These are phyloP conservation scores for Solanum infundibuliforme DNA, from an alignment of 257 asterid genomes.

Conservation along the genomic window DNA sequence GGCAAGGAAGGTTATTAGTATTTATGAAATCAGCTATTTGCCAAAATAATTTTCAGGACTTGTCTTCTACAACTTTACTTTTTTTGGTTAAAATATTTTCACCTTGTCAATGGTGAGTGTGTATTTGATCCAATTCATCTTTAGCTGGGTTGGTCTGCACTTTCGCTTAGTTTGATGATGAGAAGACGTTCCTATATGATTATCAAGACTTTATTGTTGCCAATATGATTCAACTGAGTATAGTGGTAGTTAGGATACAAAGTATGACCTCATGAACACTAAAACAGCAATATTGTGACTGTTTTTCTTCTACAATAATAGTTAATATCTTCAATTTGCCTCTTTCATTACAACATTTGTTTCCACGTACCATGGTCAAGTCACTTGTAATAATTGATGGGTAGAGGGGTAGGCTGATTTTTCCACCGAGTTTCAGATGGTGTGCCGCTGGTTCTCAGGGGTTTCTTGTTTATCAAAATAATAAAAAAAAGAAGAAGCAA, in stretches of 20 bases:
- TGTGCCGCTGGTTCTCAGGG: neutral
- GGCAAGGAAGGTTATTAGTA: neutral
- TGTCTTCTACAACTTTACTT: neutral
- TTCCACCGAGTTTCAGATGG: neutral
- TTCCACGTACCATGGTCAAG: neutral
- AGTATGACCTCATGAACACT: neutral
- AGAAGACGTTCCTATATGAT: neutral
- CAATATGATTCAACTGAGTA: neutral
- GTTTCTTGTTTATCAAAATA: neutral
- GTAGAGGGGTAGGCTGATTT: neutral
- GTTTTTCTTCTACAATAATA: neutral
- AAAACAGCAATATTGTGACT: neutral
- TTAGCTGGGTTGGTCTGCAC: neutral
- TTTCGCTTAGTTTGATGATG: neutral
- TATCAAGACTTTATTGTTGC: neutral
- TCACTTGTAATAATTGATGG: neutral
- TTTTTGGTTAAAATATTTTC: neutral
- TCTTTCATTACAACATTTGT: neutral
- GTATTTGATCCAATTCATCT: neutral
- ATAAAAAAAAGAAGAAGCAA: neutral
- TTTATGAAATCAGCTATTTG: neutral
- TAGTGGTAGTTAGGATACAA: neutral
- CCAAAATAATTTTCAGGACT: neutral
- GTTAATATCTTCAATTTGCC: neutral
- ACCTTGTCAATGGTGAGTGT: neutral